Percentiles rank a stretch among this genome's conserved stretches.
phyloP scores from a whole-genome alignment of 176 grass and related monocot species.

The Avena eriantha region DNA sequence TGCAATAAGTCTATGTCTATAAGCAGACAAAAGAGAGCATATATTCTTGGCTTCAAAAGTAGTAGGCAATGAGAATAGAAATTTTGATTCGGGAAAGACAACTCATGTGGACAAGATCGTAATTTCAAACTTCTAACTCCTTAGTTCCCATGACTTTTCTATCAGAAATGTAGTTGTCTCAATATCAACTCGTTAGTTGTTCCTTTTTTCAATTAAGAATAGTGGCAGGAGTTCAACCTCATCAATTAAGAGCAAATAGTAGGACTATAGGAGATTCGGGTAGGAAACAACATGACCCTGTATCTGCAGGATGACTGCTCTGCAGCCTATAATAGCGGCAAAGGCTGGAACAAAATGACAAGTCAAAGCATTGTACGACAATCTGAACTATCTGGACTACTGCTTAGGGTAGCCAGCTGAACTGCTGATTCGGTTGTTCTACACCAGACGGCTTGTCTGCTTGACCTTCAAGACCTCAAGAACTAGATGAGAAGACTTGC shows the following conservation, averaged over 20 bases:
- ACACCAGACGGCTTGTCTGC: not conserved
- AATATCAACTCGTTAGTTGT: not conserved
- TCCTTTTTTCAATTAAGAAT: not conserved
- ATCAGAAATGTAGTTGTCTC: not conserved
- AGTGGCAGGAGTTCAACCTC: not conserved
- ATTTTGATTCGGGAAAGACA: constrained; percentile 18
- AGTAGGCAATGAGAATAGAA: constrained; percentile 4
- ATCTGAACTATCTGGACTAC: not conserved
- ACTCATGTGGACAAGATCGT: constrained; percentile 18
- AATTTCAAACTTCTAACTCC: constrained; percentile 3
- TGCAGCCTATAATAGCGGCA: not conserved
- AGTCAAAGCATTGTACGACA: not conserved
- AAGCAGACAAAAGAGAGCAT: constrained; percentile 33
- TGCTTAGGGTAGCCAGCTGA: not conserved
- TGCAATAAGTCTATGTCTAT: constrained; percentile 4
- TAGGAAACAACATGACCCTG: not conserved
- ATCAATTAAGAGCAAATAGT: constrained; percentile 20
- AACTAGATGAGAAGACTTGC: not conserved
- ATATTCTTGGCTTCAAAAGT: constrained; percentile 48
- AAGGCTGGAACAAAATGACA: constrained; percentile 6
- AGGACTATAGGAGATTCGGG: not conserved
- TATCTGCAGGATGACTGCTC: not conserved
- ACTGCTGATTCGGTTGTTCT: not conserved
- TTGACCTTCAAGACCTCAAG: not conserved
- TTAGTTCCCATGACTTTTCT: not conserved